Evolutionary conservation across 345 rosid species (phyloP), one percentile per base, ranked within the genome.

Genomic region (Moricandia moricandioides): DNA sequence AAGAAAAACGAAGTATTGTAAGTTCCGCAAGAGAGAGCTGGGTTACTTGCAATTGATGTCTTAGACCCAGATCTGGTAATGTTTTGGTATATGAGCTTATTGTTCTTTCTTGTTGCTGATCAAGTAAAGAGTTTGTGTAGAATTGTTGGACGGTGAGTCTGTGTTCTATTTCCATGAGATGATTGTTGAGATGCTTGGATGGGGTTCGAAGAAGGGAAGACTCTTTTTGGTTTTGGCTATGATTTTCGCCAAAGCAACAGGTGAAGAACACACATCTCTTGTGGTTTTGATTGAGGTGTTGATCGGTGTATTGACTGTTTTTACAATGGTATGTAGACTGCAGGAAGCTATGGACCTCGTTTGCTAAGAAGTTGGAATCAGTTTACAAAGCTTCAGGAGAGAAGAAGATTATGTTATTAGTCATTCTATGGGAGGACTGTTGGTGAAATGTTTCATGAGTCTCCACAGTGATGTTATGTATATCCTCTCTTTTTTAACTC

Each of bases 131-230:
- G 4, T 60, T 29, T 51, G 0, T 79, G 76, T 87, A 94, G 98
- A n/a, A 78, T 94, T 56, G 34, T 94, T 74, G 98, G 98, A 17
- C 86, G 92, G n/a, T 4, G 98, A 94, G 7, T 84, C 83, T 75
- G 96, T 91, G 26, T 90, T 60, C 73, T 91, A 94, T 86, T 94
- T 87, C 75, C 99, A 91, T 43, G 99, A 94, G 78, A 94, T 94
- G 99, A 94, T 91, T 49, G 86, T 84, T 60, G 92, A 94, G 83
- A 90, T 94, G 99, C 77, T 84, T 70, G 85, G 85, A 35, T 94
- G 97, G 99, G 99, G 99, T 94, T 94, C 52, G 85, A 91, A 82
- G 97, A 94, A 82, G 97, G 97, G 16, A 91, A 88, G 79, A 91
- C 97, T 0, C 88, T 94, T 62, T 94, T 94, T 35, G 99, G 98